Conservation (phyloP, 1,284 basidiomycete genomes). For the Cerrena zonata region DNA sequence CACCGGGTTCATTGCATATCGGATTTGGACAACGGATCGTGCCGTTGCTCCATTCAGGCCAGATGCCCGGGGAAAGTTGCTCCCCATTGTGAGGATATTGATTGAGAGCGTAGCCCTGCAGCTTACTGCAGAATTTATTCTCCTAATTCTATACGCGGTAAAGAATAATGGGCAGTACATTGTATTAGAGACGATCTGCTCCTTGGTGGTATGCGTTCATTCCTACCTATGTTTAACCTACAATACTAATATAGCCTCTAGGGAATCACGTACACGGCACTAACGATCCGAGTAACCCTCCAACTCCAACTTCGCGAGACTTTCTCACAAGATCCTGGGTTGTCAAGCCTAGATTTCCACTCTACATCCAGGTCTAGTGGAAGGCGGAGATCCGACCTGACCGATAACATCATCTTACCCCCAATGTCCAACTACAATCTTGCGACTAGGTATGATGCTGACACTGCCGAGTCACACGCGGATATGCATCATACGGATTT, state of each 20-base stretch:
- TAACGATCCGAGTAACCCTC: slow-evolving; percentile 18
- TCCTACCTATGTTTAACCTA: neutral
- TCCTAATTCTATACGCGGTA: slow-evolving; percentile 26
- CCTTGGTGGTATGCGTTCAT: slow-evolving; percentile 23
- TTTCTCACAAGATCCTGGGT: neutral
- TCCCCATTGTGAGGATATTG: slow-evolving; percentile 20
- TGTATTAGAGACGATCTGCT: slow-evolving; percentile 6
- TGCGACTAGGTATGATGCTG: too few relatives aligned
- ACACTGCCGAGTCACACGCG: too few relatives aligned
- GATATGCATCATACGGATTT: too few relatives aligned
- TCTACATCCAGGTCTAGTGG: too few relatives aligned
- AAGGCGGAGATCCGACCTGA: neutral
- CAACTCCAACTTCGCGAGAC: slow-evolving; percentile 1
- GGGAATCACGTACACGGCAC: slow-evolving; percentile 20
- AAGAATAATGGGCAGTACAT: slow-evolving; percentile 26
- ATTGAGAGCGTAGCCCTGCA: slow-evolving; percentile 29
- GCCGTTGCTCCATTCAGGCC: neutral
- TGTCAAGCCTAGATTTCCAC: neutral
- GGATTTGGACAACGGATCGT: slow-evolving; percentile 4
- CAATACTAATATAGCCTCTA: slow-evolving; percentile 1
- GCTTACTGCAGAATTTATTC: slow-evolving; percentile 20
- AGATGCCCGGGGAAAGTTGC: neutral
- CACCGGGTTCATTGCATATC: slow-evolving; percentile 6
- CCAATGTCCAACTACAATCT: neutral
- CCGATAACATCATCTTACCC: neutral